These are phyloP conservation scores for Yamadazyma taylorii DNA, from an alignment of 1,139 yeast species.

Conservation along the genomic window DNA sequence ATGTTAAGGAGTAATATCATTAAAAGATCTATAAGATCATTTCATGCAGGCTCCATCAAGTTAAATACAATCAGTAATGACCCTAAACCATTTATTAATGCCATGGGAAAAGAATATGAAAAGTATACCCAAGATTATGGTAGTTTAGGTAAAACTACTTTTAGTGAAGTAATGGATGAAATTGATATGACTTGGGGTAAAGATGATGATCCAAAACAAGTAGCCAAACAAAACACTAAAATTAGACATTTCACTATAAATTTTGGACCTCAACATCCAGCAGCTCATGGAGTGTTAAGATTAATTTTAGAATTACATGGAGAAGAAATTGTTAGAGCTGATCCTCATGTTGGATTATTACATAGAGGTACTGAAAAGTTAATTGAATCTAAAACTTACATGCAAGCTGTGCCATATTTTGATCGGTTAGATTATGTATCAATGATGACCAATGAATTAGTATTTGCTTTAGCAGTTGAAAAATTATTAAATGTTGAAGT, in stretches of 20 bases:
- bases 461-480: conserved; percentile 81
- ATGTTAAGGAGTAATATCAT: conserved; percentile 2
- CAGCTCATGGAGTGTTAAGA: conserved; percentile 91
- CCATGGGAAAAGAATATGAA: conserved; percentile 39
- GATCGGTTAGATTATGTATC: conserved; percentile 87
- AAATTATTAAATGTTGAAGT: conserved; percentile 83
- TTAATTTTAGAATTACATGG: conserved; percentile 84
- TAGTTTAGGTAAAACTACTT: conserved; percentile 42
- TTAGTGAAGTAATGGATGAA: conserved; percentile 48
- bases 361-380: conserved; percentile 90
- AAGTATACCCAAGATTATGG: conserved; percentile 34
- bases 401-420: conserved; percentile 86
- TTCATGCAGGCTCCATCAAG: conserved; percentile 5
- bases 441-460: conserved; percentile 93
- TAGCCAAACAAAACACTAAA: conserved; percentile 52
- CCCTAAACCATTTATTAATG: conserved; percentile 32
- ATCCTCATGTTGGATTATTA: conserved; percentile 84
- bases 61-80: conserved; percentile 18
- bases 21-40: conserved; percentile 8
- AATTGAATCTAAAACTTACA: conserved; percentile 79
- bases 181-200: conserved; percentile 49
- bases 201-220: conserved; percentile 46
- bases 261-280: conserved; percentile 95
- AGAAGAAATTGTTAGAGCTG: conserved; percentile 83
- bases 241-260: conserved; percentile 86